Percentiles rank a stretch among this genome's conserved stretches.
phyloP scores from a whole-genome alignment of 768 basidiomycete species.

The Cystobasidiopsis lactophilus region DNA sequence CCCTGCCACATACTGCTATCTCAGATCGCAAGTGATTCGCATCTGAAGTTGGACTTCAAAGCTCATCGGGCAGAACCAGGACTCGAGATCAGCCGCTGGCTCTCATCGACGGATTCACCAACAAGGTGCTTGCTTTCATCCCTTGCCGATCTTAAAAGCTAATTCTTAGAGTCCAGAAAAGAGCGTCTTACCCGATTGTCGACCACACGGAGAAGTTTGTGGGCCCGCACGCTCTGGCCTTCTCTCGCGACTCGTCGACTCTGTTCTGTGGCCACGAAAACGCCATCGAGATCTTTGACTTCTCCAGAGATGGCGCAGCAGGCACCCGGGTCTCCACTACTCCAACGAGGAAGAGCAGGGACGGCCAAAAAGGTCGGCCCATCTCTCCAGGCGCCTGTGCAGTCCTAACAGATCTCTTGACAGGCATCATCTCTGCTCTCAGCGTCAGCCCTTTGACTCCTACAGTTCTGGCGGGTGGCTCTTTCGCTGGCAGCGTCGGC shows the following conservation, averaged over 20 bases:
- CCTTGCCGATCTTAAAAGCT: not conserved
- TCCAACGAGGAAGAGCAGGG: slow-evolving; percentile 51
- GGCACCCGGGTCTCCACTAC: slow-evolving; percentile 49
- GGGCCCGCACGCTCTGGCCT: slow-evolving; percentile 63
- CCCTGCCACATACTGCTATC: slow-evolving; percentile 54
- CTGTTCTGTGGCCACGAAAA: slow-evolving; percentile 72
- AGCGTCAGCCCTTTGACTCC: slow-evolving; percentile 46
- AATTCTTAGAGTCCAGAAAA: slow-evolving; percentile 33
- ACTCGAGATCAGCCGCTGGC: slow-evolving; percentile 51
- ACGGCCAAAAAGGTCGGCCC: slow-evolving; percentile 58
- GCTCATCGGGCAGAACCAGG: too few species aligned
- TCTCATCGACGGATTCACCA: slow-evolving; percentile 55
- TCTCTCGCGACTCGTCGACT: slow-evolving; percentile 39
- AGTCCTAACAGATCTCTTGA: not conserved
- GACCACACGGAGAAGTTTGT: slow-evolving; percentile 83
- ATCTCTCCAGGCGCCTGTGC: not conserved
- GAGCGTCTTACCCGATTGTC: slow-evolving; percentile 76
- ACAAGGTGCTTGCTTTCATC: slow-evolving; percentile 33
- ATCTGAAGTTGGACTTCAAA: too few species aligned
- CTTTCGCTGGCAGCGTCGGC: slow-evolving; percentile 29
- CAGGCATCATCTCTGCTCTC: slow-evolving; percentile 68
- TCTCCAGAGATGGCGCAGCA: slow-evolving; percentile 42
- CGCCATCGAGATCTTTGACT: slow-evolving; percentile 66
- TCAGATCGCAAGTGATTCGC: slow-evolving; percentile 56
- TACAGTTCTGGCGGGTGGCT: slow-evolving; percentile 59